These are phyloP conservation scores for Hyphodiscus sp. DNA, from an alignment of 2,329 filamentous ascomycete species.

Conservation along the genomic window DNA sequence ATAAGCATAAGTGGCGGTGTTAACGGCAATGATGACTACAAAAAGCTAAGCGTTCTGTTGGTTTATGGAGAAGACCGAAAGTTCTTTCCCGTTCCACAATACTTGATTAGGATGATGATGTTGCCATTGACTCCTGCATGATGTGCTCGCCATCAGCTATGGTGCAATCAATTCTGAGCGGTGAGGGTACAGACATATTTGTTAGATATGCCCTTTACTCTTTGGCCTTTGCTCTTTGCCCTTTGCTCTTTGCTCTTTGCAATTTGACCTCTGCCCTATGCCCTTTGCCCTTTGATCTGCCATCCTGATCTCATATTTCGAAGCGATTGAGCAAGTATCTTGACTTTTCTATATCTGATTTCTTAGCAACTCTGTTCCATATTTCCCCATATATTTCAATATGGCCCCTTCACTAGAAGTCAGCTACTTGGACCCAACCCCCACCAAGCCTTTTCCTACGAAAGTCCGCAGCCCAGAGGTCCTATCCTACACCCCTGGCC, in stretches of 20 bases:
- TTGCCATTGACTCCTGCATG: neutral
- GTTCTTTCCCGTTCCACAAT: neutral
- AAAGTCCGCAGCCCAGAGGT: constrained; percentile 2
- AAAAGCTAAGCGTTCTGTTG: neutral
- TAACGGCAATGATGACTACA: neutral
- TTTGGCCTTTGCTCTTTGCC: too few species aligned
- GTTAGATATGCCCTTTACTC: too few species aligned
- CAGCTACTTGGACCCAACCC: constrained; percentile 5
- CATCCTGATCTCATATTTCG: too few species aligned
- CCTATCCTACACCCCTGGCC: constrained; percentile 35
- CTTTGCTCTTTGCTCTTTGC: too few species aligned
- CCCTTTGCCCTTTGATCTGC: too few species aligned
- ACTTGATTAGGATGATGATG: neutral
- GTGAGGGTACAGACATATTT: too few species aligned
- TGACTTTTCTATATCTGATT: neutral
- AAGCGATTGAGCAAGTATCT: neutral
- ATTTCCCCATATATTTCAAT: constrained; percentile 1
- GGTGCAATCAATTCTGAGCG: constrained; percentile 2
- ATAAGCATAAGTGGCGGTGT: neutral
- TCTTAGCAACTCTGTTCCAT: neutral
- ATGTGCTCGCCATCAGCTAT: constrained; percentile 5
- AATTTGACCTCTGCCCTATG: too few species aligned
- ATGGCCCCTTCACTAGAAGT: constrained; percentile 18
- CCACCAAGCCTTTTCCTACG: neutral
- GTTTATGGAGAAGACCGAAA: neutral